Evolutionary conservation across 2,329 filamentous ascomycete species (phyloP).

Genomic region (Colletotrichum incanum): DNA sequence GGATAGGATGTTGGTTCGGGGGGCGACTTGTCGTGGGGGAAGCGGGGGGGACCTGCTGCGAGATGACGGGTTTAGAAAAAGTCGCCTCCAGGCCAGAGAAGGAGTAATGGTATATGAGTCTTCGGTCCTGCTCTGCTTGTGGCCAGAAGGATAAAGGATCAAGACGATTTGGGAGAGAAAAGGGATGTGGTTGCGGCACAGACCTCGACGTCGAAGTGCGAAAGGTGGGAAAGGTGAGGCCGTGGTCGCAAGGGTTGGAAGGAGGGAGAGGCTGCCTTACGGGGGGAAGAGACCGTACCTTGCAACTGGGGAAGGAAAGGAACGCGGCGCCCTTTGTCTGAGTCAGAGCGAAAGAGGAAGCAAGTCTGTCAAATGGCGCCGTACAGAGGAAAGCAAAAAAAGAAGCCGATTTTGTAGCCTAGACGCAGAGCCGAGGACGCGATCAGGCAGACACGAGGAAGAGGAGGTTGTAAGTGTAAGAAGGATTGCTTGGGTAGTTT

Average conservation of each 20-base stretch:
- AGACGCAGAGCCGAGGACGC: constrained; percentile 19
- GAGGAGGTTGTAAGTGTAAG: constrained; percentile 14
- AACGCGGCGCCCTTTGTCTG: constrained; percentile 37
- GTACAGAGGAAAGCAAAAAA: constrained; percentile 12
- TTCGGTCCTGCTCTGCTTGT: constrained; percentile 7
- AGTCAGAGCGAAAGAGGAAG: constrained; percentile 32
- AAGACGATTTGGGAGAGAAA: constrained; percentile 1
- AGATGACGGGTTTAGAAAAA: constrained; percentile 31
- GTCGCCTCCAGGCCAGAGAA: background rate
- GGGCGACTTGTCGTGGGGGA: constrained; percentile 16
- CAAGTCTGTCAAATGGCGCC: constrained; percentile 11
- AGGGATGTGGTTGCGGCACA: constrained; percentile 17
- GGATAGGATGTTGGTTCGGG: constrained; percentile 26
- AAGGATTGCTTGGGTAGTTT: constrained; percentile 14
- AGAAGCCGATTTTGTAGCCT: constrained; percentile 28
- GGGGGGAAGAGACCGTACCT: constrained; percentile 10
- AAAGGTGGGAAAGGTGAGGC: constrained; percentile 14
- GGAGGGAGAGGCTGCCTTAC: constrained; percentile 36
- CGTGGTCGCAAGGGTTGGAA: constrained; percentile 37
- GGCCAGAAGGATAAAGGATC: constrained; percentile 8
- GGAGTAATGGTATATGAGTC: constrained; percentile 1
- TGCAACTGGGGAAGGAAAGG: constrained; percentile 17
- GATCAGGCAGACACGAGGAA: constrained; percentile 31
- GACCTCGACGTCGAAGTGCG: constrained; percentile 12
- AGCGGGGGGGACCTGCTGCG: constrained; percentile 31